These are phyloP conservation scores for Citrullus colocynthis DNA, from an alignment of 306 rosid species.

Conservation along the genomic window DNA sequence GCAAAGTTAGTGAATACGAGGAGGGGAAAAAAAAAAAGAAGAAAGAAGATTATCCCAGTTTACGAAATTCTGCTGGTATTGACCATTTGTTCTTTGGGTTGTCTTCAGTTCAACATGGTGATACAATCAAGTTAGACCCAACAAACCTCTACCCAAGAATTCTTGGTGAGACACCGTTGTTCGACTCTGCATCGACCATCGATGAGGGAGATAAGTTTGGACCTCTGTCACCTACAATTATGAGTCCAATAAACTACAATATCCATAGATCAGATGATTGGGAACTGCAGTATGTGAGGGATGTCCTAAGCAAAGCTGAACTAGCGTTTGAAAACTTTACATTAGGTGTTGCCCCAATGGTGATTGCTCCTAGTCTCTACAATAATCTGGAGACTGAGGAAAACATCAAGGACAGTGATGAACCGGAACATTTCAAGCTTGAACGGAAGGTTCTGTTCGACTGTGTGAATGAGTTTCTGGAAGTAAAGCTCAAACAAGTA, in stretches of 20 bases:
- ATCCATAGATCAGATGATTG: constrained; percentile 26
- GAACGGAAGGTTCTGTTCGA: constrained; percentile 54
- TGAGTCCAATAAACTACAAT: constrained; percentile 10
- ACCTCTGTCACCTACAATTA: constrained; percentile 15
- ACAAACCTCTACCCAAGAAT: constrained; percentile 20
- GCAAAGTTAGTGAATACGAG: not conserved
- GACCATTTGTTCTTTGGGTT: constrained; percentile 12
- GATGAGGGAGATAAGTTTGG: constrained; percentile 8
- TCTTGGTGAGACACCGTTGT: constrained; percentile 17
- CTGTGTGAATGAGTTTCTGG: constrained; percentile 42
- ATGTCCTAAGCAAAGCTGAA: constrained; percentile 37
- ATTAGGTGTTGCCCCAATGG: constrained; percentile 19
- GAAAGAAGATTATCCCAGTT: not conserved
- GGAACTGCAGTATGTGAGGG: constrained; percentile 53
- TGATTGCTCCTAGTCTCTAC: constrained; percentile 45
- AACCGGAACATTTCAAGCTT: constrained; percentile 28
- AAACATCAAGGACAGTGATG: constrained; percentile 14
- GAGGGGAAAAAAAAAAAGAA: no score
- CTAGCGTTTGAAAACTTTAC: constrained; percentile 39
- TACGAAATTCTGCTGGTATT: not conserved
- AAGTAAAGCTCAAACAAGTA: constrained; percentile 25
- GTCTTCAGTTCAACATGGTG: constrained; percentile 35
- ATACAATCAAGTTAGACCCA: constrained; percentile 21
- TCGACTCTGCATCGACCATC: constrained; percentile 28
- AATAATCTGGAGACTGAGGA: constrained; percentile 35